A percentile compares a stretch with the other conserved stretches of the same genome.
These are phyloP conservation scores for Brettanomyces custersianus DNA, from an alignment of 805 yeast genomes.

Conservation along the genomic window DNA sequence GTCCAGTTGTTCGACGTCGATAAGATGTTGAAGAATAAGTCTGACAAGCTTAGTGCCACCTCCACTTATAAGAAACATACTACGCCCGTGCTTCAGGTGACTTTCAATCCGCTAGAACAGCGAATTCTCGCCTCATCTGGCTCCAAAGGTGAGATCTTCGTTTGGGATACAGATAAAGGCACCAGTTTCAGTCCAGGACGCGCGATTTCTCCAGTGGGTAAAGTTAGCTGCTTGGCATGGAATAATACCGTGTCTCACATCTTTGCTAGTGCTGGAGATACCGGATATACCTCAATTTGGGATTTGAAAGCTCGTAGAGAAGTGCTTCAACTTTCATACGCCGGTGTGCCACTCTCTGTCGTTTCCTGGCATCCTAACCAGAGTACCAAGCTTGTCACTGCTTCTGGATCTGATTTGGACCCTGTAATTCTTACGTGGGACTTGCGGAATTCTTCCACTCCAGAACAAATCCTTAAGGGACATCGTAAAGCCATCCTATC, in stretches of 20 bases:
- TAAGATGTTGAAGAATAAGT: slow-evolving; percentile 29
- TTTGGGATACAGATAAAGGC: slow-evolving; percentile 79
- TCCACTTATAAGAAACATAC: slow-evolving; percentile 51
- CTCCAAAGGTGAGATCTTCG: slow-evolving; percentile 74
- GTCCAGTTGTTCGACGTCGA: slow-evolving; percentile 70
- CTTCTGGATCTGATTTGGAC: slow-evolving; percentile 69
- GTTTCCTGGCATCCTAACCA: slow-evolving; percentile 94
- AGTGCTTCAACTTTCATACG: slow-evolving; percentile 74
- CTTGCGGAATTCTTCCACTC: slow-evolving; percentile 86
- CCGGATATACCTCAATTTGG: slow-evolving; percentile 89
- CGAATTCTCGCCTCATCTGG: slow-evolving; percentile 83
- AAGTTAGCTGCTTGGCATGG: slow-evolving; percentile 80
- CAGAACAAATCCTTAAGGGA: slow-evolving; percentile 66
- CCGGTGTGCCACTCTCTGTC: slow-evolving; percentile 63
- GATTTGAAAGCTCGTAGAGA: slow-evolving; percentile 83
- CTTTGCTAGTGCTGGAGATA: slow-evolving; percentile 80
- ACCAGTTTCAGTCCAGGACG: slow-evolving; percentile 59
- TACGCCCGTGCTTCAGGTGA: slow-evolving; percentile 62
- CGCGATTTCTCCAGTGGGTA: slow-evolving; percentile 73
- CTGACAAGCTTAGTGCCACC: slow-evolving; percentile 36
- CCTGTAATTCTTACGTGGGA: slow-evolving; percentile 91
- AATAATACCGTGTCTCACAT: slow-evolving; percentile 76
- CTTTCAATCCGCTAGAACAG: slow-evolving; percentile 66
- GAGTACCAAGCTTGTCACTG: slow-evolving; percentile 81
- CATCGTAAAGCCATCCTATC: slow-evolving; percentile 85